These are phyloP conservation scores for Chlamydomonas schloesseri DNA, from an alignment of 139 green algal genomes.

Conservation along the genomic window DNA sequence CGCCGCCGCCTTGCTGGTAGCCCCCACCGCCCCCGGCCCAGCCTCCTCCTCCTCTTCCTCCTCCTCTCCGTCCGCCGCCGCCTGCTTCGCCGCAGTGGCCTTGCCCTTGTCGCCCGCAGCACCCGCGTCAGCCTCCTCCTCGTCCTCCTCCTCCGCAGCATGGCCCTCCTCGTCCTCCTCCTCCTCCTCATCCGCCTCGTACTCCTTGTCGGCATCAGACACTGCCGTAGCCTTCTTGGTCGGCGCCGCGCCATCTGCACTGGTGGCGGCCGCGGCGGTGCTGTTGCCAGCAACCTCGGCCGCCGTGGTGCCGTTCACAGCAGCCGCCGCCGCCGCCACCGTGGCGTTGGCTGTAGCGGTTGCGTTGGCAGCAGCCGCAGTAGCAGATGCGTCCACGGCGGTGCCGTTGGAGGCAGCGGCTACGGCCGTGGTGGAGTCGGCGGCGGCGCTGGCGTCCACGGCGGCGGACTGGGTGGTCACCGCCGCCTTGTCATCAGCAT, in stretches of 20 bases:
- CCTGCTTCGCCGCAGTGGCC: neutral
- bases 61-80: neutral
- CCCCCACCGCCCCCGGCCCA: too few species aligned
- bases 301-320: neutral
- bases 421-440: too few species aligned
- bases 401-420: too few species aligned
- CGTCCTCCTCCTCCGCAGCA: neutral
- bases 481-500: too few species aligned
- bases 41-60: neutral
- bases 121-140: too few species aligned
- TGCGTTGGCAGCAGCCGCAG: neutral
- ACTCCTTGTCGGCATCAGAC: neutral
- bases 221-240: neutral
- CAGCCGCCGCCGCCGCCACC: neutral
- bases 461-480: too few species aligned
- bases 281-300: neutral
- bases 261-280: neutral
- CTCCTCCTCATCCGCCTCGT: neutral
- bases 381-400: too few species aligned
- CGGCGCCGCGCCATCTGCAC: neutral
- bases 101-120: neutral
- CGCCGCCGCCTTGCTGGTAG: too few species aligned
- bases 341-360: neutral
- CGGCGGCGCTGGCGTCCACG: too few species aligned
- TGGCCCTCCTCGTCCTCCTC: too few species aligned